These are phyloP conservation scores for Lophium mytilinum DNA, from an alignment of 495 filamentous ascomycete species.

Conservation along the genomic window DNA sequence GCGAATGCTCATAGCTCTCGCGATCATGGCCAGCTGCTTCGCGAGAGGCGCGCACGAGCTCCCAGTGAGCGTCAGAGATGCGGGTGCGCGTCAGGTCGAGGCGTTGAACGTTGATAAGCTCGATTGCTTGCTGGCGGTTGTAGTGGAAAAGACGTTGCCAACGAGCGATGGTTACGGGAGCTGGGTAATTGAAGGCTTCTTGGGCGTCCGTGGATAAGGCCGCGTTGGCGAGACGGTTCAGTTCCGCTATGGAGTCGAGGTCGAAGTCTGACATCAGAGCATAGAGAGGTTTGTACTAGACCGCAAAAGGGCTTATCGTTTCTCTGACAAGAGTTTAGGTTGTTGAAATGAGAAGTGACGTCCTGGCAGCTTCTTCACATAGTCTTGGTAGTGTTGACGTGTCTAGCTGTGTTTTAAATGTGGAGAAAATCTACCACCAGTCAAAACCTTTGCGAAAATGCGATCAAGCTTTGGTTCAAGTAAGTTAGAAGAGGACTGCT, in stretches of 20 bases:
- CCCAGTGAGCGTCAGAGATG: slow-evolving; percentile 26
- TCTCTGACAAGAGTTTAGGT: too few species aligned
- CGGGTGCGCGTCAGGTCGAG: slow-evolving; percentile 21
- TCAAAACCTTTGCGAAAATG: too few species aligned
- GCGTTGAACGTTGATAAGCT: slow-evolving; percentile 19
- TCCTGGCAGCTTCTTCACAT: too few species aligned
- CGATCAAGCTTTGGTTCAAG: too few species aligned
- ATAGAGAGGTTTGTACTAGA: too few species aligned
- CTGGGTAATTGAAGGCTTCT: slow-evolving; percentile 2
- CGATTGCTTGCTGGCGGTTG: slow-evolving; percentile 6
- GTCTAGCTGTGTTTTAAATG: too few species aligned
- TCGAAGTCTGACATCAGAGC: too few species aligned
- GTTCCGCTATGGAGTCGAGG: background rate
- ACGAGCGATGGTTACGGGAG: slow-evolving; percentile 9
- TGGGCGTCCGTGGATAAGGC: slow-evolving; percentile 2
- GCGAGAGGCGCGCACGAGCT: slow-evolving; percentile 8
- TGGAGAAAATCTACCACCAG: too few species aligned
- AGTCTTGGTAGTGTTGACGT: too few species aligned
- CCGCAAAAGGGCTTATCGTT: too few species aligned
- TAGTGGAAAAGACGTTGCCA: slow-evolving; percentile 24
- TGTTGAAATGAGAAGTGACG: too few species aligned
- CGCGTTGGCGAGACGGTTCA: slow-evolving; percentile 11
- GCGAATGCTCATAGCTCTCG: slow-evolving; percentile 26
- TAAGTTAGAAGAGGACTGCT: too few species aligned
- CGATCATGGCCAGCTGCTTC: slow-evolving; percentile 23